Conservation (phyloP, 768 basidiomycete genomes). For the Leccinum barrowsii region DNA sequence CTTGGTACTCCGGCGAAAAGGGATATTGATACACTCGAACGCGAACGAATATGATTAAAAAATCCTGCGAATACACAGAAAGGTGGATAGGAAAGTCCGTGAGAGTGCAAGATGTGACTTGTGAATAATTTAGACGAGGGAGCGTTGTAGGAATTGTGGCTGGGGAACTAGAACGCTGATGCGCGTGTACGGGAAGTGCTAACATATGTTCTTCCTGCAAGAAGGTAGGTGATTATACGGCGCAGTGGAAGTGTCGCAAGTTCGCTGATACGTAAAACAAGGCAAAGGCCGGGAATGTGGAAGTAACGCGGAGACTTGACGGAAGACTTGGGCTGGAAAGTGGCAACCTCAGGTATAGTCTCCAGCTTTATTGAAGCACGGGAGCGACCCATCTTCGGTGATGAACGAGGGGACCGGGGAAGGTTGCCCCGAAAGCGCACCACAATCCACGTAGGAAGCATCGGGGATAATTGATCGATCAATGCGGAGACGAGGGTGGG, state of each 20-base stretch:
- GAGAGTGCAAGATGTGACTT: conserved; percentile 8
- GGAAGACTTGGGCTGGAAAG: conserved; percentile 26
- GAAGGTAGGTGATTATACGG: conserved; percentile 19
- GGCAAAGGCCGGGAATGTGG: conserved; percentile 25
- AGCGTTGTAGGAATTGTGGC: neutral
- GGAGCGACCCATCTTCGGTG: conserved; percentile 24
- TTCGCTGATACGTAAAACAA: conserved; percentile 29
- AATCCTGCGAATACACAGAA: conserved; percentile 11
- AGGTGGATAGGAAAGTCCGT: neutral
- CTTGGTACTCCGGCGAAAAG: neutral
- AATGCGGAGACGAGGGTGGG: conserved; percentile 15
- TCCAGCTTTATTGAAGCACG: conserved; percentile 31
- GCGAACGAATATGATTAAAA: conserved; percentile 3
- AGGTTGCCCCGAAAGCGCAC: conserved; percentile 9
- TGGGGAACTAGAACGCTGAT: conserved; percentile 13
- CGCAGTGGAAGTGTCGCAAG: conserved; percentile 30
- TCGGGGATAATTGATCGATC: conserved; percentile 19
- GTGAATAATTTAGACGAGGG: conserved; percentile 1
- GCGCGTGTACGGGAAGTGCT: conserved; percentile 13
- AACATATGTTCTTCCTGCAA: conserved; percentile 22
- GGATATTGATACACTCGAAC: conserved; percentile 18
- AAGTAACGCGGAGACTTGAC: conserved; percentile 12
- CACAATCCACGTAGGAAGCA: conserved; percentile 26
- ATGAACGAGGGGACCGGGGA: conserved; percentile 21
- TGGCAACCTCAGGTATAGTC: conserved; percentile 36